These are phyloP conservation scores for Eucalyptus curtisii DNA, from an alignment of 345 rosid species.

Conservation along the genomic window DNA sequence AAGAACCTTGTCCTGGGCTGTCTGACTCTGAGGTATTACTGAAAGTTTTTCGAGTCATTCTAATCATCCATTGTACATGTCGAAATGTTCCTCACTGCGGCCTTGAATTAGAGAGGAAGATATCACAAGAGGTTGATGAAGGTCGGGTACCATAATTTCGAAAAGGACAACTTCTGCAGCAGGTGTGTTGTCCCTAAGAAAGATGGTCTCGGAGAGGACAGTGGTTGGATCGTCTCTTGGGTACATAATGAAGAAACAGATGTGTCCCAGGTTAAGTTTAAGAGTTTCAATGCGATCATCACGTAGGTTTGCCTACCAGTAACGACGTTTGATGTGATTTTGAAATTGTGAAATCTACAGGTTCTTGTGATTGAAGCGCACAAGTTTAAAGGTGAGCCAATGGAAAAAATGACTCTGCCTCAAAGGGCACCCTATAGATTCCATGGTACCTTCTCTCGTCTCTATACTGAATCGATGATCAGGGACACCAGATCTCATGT, in stretches of 20 bases:
- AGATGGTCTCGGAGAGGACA: slow-evolving; percentile 15
- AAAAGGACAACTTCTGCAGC: slow-evolving; percentile 22
- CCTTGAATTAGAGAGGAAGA: background rate
- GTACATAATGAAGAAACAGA: slow-evolving; percentile 26
- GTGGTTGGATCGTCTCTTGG: slow-evolving; percentile 37
- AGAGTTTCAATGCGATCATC: background rate
- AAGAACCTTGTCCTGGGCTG: background rate
- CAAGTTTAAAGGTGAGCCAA: slow-evolving; percentile 3
- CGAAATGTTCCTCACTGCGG: background rate
- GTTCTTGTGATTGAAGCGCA: slow-evolving; percentile 20
- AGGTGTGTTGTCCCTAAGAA: slow-evolving; percentile 28
- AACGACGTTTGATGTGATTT: background rate
- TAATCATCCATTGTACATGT: background rate
- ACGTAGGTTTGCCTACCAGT: background rate
- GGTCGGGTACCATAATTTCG: slow-evolving; percentile 28
- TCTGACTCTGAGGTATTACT: background rate
- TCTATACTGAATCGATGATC: background rate
- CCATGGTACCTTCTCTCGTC: slow-evolving; percentile 18
- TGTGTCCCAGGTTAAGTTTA: slow-evolving; percentile 11
- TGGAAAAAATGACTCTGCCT: slow-evolving; percentile 24
- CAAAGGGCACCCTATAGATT: slow-evolving; percentile 25
- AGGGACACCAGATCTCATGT: background rate
- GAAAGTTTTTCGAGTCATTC: background rate
- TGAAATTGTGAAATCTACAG: background rate
- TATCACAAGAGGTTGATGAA: background rate